phyloP scores from a whole-genome alignment of 202 grass and related monocot species.

The Panicum hallii region DNA sequence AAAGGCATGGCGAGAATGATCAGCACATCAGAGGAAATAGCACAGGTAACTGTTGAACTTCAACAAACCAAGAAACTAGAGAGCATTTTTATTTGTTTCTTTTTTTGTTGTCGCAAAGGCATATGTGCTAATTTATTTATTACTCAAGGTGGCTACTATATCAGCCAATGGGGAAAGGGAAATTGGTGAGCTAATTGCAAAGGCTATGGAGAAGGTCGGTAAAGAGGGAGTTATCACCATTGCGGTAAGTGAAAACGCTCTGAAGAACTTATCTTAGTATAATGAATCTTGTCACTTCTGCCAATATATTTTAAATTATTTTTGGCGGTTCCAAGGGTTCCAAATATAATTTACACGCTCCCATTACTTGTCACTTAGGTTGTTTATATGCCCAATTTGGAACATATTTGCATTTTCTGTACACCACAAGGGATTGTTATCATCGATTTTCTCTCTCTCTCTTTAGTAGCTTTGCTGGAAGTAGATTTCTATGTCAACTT shows the following conservation, averaged over 20 bases:
- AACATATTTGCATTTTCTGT: not conserved
- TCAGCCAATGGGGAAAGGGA: conserved; percentile 96
- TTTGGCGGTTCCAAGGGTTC: not conserved
- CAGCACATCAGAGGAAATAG: conserved; percentile 87
- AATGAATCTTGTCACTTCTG: not conserved
- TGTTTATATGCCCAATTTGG: not conserved
- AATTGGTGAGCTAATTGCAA: conserved; percentile 97
- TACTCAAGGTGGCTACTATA: conserved; percentile 86
- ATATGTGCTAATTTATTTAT: conserved; percentile 13
- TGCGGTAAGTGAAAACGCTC: conserved; percentile 53
- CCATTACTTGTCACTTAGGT: not conserved
- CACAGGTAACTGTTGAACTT: conserved; percentile 56
- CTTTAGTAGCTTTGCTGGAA: not conserved
- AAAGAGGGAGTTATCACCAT: conserved; percentile 99
- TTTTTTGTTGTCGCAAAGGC: not conserved
- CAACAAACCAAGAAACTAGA: not conserved
- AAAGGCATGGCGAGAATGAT: conserved; percentile 91
- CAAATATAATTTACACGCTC: not conserved
- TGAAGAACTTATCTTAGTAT: conserved; percentile 1
- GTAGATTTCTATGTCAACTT: not conserved
- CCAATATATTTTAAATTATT: not conserved
- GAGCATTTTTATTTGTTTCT: conserved; percentile 15
- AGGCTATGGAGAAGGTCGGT: conserved; percentile 99
- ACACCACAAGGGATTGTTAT: not conserved
- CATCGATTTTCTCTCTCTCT: not conserved